These are phyloP conservation scores for Trichoderma erinaceum DNA, from an alignment of 495 filamentous ascomycete genomes.

Conservation along the genomic window DNA sequence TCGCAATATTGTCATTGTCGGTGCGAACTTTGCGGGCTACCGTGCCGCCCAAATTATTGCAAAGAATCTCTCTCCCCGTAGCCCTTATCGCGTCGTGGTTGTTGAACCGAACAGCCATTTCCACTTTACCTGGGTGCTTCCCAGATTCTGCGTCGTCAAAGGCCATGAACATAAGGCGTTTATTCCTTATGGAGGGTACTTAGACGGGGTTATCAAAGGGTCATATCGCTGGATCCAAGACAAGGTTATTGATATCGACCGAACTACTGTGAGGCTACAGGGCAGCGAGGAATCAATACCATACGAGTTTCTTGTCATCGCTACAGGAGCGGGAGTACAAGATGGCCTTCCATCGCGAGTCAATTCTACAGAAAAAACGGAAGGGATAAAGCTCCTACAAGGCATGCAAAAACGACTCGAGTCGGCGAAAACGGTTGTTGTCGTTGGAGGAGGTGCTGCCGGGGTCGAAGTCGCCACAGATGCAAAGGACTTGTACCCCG, in stretches of 20 bases:
- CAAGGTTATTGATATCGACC: constrained; percentile 24
- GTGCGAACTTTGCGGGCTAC: constrained; percentile 51
- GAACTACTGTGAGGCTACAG: constrained; percentile 24
- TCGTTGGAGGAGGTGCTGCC: constrained; percentile 56
- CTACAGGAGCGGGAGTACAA: constrained; percentile 42
- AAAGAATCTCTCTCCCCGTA: constrained; percentile 39
- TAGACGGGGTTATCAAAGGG: constrained; percentile 23
- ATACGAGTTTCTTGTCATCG: constrained; percentile 54
- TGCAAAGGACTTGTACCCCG: constrained; percentile 48
- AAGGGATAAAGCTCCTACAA: constrained; percentile 42
- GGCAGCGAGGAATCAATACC: constrained; percentile 30
- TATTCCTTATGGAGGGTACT: constrained; percentile 41
- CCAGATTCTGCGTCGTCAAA: constrained; percentile 41
- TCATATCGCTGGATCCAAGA: constrained; percentile 34
- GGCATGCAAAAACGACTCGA: constrained; percentile 31
- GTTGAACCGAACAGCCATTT: constrained; percentile 56
- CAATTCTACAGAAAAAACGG: constrained; percentile 34
- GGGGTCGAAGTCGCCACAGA: constrained; percentile 56
- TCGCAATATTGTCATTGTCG: constrained; percentile 47
- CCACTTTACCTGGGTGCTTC: constrained; percentile 51
- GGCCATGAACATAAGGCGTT: constrained; percentile 43
- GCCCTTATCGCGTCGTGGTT: constrained; percentile 43
- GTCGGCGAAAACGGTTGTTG: constrained; percentile 39
- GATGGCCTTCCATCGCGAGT: constrained; percentile 49
- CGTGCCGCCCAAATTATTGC: constrained; percentile 40